Base-by-base conservation (phyloP, 495 filamentous ascomycete genomes). In the Tuber aestivum region DNA sequence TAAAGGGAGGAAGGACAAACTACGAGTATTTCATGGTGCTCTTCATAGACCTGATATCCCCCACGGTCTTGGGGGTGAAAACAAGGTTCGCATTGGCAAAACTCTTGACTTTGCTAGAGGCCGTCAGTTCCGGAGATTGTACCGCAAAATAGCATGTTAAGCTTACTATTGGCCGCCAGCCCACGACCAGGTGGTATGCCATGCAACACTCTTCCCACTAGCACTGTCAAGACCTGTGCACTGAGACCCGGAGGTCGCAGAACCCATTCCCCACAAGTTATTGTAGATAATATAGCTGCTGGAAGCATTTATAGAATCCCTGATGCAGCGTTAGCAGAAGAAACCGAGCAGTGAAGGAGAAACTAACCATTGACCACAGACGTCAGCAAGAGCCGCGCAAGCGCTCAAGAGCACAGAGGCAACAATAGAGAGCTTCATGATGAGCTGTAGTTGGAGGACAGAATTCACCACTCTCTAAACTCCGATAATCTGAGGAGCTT, bases 171-270 rank as follows among this genome's bases (percentile, higher is more conserved):
- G 71, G 20, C 85, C 85, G 27, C 88, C 88, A 18, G 83, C 82
- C 90, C 89, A 91, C 38, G 86, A 83, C 88, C 87, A 91, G 27
- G 80, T 84, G 7, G 89, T 89, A 73, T 86, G 84, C 89, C 89
- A 91, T 70, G 85, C 83, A 72, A 91, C 83, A 1, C 76, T 86
- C 76, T 76, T 83, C 69, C 85, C 85, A 73, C 79, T 85, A 50
- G 85, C 77, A 18, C 85, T 85, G 79, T 87, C 86, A 40, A 90
- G 81, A 1, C 84, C 85, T 16, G 88, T 87, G 85, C 90, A 91
- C 83, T 91, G 89, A 21, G 78, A 85, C 44, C 89, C 90, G 40
- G 85, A 83, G 44, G 83, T 84, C 65, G 87, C 84, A 56, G 76
- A 77, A 70, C 75, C 75, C 71, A 81, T 61, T 41, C 88, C 88